Evolutionary conservation across 176 grass and related monocot species (phyloP), one percentile per base, ranked within the genome.

Genomic region (Carex littledalei): DNA sequence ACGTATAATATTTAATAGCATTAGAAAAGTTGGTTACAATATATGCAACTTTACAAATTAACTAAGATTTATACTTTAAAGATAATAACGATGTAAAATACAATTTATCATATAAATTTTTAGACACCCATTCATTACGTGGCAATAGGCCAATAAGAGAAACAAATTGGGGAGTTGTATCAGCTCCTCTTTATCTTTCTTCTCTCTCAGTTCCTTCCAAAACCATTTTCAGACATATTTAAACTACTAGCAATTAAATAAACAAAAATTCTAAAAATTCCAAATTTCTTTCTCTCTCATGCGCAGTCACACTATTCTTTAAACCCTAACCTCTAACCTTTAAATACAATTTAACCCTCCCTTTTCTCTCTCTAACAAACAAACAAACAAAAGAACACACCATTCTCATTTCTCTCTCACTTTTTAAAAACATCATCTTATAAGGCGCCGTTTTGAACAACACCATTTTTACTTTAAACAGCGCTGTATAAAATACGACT

Each of bases 221-320:
- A 75, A 29, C n/a, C 26, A 82, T 63, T 63, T 47, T 21, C 78
- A 81, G 56, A 82, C 59, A 66, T 50, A 82, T 61, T 47, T 79
- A 39, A 9, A n/a, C 6, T 73, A 45, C 17, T 21, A 45, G 8
- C 14, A 68, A 70, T 8, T 39, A 70, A 70, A 41, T 41, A 73
- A 73, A 39, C 41, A 73, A 21, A 72, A 72, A 8, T 47, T 3
- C 10, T 75, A 39, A 70, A 70, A 67, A 70, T 43, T 1, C 67
- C 71, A 71, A 20, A 20, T 22, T 22, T 75, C 6, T 22, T n/a
- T 50, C n/a, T 66, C 37, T 22, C 39, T 24, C 80, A 4, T 20
- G 26, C 11, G 18, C 37, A 22, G 41, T 68, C 66, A 69, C 43
- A 45, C 66, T 59, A 0, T 82, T 82, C 37, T 66, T 66, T 82